Conservation (phyloP, 2,329 filamentous ascomycete species). For the Talaromyces verruculosus region DNA sequence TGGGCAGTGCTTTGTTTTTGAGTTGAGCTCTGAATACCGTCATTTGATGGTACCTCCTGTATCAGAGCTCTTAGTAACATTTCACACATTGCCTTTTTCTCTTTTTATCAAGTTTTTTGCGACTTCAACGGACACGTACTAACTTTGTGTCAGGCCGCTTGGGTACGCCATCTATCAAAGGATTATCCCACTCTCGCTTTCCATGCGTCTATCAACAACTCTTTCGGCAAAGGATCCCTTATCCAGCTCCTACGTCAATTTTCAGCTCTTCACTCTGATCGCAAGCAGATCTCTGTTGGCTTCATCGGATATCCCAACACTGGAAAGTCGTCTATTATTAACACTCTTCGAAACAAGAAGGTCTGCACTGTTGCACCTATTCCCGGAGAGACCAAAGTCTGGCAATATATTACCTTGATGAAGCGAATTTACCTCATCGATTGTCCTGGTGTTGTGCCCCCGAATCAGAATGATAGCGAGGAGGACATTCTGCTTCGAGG, state of each 20-base stretch:
- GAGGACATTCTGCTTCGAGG: slow-evolving; percentile 87
- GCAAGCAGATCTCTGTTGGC: slow-evolving; percentile 93
- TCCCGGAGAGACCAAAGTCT: slow-evolving; percentile 94
- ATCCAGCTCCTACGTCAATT: slow-evolving; percentile 93
- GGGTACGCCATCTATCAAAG: slow-evolving; percentile 85
- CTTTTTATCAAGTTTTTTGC: slow-evolving; percentile 23
- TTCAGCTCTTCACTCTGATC: slow-evolving; percentile 79
- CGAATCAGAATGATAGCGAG: slow-evolving; percentile 77
- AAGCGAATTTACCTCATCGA: slow-evolving; percentile 94
- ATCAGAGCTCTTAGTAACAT: slow-evolving; percentile 98
- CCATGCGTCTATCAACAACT: slow-evolving; percentile 91
- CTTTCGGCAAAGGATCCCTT: slow-evolving; percentile 91
- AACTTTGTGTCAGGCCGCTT: slow-evolving; percentile 68
- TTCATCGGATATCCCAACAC: slow-evolving; percentile 89
- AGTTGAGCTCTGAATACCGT: slow-evolving; percentile 87
- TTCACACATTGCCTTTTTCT: slow-evolving; percentile 70
- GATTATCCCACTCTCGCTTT: slow-evolving; percentile 94
- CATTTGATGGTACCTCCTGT: slow-evolving; percentile 56
- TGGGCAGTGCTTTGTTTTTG: slow-evolving; percentile 80
- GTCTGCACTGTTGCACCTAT: slow-evolving; percentile 93
- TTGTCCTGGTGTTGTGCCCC: slow-evolving; percentile 93
- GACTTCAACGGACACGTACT: slow-evolving; percentile 29
- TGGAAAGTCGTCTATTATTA: slow-evolving; percentile 96
- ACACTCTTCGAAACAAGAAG: slow-evolving; percentile 90
- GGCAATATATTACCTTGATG: slow-evolving; percentile 97